phyloP scores from a whole-genome alignment of 2,329 filamentous ascomycete genomes.

The Hypoxylon sp. region DNA sequence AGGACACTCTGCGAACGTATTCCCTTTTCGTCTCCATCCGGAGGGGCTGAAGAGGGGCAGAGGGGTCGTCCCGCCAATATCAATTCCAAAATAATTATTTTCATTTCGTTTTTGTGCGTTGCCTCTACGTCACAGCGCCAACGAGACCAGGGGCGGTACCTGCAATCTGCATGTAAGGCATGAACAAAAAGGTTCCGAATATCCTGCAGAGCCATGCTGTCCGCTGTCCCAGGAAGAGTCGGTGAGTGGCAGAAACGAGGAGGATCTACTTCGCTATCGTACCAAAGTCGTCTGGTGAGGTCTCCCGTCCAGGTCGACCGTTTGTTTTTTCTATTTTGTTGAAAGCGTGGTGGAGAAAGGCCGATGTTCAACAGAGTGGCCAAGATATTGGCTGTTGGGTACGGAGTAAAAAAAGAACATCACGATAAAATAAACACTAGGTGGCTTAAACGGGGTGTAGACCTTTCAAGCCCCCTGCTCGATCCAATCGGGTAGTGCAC shows the following conservation, averaged over 20 bases:
- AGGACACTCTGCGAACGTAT: constrained; percentile 23
- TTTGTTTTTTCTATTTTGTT: constrained; percentile 41
- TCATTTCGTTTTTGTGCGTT: constrained; percentile 49
- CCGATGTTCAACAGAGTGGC: constrained; percentile 43
- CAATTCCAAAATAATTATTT: constrained; percentile 43
- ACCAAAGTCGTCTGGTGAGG: constrained; percentile 46
- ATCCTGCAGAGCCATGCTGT: constrained; percentile 42
- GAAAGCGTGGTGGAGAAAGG: constrained; percentile 46
- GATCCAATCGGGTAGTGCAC: constrained; percentile 51
- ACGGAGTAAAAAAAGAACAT: constrained; percentile 39
- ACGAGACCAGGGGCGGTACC: constrained; percentile 36
- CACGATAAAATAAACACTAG: constrained; percentile 36
- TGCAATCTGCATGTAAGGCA: constrained; percentile 50
- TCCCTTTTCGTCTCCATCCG: constrained; percentile 25
- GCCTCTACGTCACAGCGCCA: constrained; percentile 47
- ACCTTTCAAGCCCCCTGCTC: constrained; percentile 34
- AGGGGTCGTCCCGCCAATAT: constrained; percentile 47
- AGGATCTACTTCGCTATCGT: constrained; percentile 49
- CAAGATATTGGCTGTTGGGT: constrained; percentile 48
- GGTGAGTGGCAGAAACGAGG: constrained; percentile 50
- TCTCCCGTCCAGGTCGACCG: constrained; percentile 43
- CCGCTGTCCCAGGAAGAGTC: constrained; percentile 46
- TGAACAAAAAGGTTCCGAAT: constrained; percentile 48
- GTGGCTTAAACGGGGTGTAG: constrained; percentile 39
- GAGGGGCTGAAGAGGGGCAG: constrained; percentile 36